Evolutionary conservation across 129 eudicot genomes (phyloP), one percentile per base, ranked within the genome.

Genomic region (Helichrysum umbraculigerum): DNA sequence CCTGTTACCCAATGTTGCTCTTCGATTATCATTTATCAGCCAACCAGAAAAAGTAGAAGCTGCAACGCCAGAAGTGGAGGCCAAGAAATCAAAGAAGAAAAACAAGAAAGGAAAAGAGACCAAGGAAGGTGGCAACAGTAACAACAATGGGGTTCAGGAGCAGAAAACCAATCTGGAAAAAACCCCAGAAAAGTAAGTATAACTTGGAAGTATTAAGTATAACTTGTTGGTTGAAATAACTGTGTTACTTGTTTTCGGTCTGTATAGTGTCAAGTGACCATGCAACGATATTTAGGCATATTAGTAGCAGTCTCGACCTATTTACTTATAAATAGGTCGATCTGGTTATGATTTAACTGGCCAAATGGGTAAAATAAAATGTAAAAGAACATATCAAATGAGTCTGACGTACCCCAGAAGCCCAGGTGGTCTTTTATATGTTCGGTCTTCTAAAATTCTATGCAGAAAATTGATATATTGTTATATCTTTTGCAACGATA

Each of bases 71-170:
- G 86, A 76, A 74, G 29, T 64, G 19, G 82, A 81, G 35, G 77
- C 21, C 41, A 91, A 88, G 68, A 81, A 81, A 75, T 72, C 76
- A 33, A 86, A 88, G 63, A 91, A 88, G 52, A 91, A 87, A 84
- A 90, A 87, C 74, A 86, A 88, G 85, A 86, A 85, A 81, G 77
- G 7, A n/a, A 77, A 52, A 47, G 88, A 47, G 61, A 69, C 62
- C 16, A 70, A 58, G 70, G 88, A 81, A 60, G 73, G 57, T 77
- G 84, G 42, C 71, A 75, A 47, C 44, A n/a, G n/a, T 57, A 56
- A 61, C 64, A 79, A 81, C 52, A 15, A 42, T 15, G 66, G 4
- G 54, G 61, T 11, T 59, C 61, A 44, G 65, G 64, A 74, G 63
- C 71, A 69, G 78, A 77, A 63, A 22, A 79, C 65, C 64, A 83